Evolutionary conservation across 1,284 basidiomycete species (phyloP).

Genomic region (Pyrrhoderma noxium): DNA sequence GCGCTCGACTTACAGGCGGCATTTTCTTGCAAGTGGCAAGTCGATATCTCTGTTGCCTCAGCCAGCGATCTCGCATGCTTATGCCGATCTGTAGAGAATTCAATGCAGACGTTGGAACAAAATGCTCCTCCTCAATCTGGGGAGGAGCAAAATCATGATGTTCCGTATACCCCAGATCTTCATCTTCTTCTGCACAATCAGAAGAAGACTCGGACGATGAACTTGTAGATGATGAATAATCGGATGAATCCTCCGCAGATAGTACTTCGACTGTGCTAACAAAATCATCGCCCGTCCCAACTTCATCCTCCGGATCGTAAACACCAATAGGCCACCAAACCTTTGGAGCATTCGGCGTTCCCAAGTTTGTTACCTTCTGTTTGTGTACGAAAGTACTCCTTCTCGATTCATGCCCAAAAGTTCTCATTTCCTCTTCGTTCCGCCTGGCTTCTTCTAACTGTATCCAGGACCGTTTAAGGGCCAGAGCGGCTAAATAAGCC

Average conservation of each 20-base stretch:
- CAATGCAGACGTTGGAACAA: not conserved
- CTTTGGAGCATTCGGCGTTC: too few relatives aligned
- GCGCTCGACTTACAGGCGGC: too few relatives aligned
- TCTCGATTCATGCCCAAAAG: not conserved
- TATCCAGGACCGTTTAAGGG: not conserved
- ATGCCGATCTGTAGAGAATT: not conserved
- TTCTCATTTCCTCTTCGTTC: not conserved
- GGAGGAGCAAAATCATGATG: not conserved
- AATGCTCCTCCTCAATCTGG: not conserved
- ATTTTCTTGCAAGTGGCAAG: too few relatives aligned
- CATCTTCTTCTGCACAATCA: not conserved
- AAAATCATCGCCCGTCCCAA: not conserved
- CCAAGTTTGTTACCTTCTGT: not conserved
- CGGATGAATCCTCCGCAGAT: not conserved
- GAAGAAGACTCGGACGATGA: not conserved
- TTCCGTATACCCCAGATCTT: not conserved
- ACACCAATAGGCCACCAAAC: too few relatives aligned
- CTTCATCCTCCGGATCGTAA: not conserved
- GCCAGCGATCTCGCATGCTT: not conserved
- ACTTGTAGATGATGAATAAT: too few relatives aligned
- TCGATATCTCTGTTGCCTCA: not conserved
- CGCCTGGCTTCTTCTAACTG: not conserved
- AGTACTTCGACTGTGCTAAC: not conserved
- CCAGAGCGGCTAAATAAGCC: not conserved
- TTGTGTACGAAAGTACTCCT: not conserved